phyloP scores from a whole-genome alignment of 2,329 filamentous ascomycete genomes.

The Knufia fluminis region DNA sequence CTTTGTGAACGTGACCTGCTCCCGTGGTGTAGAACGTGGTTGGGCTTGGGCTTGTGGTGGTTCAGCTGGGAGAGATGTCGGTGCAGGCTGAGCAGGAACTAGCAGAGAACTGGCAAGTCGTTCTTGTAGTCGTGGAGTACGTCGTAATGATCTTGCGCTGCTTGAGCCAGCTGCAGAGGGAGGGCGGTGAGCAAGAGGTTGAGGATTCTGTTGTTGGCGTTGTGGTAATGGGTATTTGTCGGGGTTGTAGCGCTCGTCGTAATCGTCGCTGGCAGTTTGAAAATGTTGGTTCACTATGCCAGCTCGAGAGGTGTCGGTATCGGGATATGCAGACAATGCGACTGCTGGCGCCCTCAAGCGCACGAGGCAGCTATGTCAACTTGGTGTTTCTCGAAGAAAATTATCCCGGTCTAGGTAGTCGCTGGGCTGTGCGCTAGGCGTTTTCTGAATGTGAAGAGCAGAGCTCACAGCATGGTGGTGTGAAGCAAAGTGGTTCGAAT shows the following conservation, averaged over 20 bases:
- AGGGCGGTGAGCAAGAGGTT: slow-evolving; percentile 13
- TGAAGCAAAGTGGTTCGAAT: neutral
- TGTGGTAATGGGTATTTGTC: slow-evolving; percentile 15
- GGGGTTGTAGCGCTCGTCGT: slow-evolving; percentile 45
- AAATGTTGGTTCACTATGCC: slow-evolving; percentile 30
- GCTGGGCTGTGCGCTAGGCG: neutral
- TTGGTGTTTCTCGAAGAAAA: too few relatives aligned
- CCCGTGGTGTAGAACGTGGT: neutral
- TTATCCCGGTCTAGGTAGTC: neutral
- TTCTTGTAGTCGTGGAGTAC: slow-evolving; percentile 44
- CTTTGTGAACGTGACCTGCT: slow-evolving; percentile 14
- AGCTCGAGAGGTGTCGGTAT: slow-evolving; percentile 8
- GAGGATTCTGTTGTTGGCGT: slow-evolving; percentile 22
- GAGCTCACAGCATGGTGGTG: neutral
- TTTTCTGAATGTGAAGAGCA: neutral
- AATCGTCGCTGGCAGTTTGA: slow-evolving; percentile 39
- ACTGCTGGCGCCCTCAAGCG: slow-evolving; percentile 18
- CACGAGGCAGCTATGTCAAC: slow-evolving; percentile 6
- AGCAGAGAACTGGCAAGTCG: slow-evolving; percentile 26
- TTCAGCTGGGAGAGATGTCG: slow-evolving; percentile 14
- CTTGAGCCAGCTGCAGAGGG: slow-evolving; percentile 44
- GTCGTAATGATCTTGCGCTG: slow-evolving; percentile 44
- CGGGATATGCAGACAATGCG: slow-evolving; percentile 10
- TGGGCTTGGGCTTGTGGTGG: slow-evolving; percentile 10
- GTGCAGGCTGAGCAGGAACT: slow-evolving; percentile 19